These are phyloP conservation scores for Arthrinium puccinioides DNA, from an alignment of 2,329 filamentous ascomycete genomes.

Conservation along the genomic window DNA sequence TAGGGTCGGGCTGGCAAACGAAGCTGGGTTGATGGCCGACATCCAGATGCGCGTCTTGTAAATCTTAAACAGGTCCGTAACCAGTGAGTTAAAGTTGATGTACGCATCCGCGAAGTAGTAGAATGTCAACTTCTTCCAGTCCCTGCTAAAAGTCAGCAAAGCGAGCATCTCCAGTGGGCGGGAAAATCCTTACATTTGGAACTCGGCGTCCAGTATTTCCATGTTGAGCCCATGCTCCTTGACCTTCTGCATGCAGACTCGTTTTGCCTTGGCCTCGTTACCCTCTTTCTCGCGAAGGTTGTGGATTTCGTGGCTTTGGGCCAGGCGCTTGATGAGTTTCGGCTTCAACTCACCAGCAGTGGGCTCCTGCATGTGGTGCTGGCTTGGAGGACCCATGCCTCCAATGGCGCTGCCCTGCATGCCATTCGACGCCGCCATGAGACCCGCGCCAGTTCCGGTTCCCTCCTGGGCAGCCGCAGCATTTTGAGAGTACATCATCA, in stretches of 20 bases:
- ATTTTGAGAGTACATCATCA: conserved; percentile 96
- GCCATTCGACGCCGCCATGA: conserved; percentile 56
- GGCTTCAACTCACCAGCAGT: conserved; percentile 76
- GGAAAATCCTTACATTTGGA: conserved; percentile 71
- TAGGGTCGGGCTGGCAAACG: conserved; percentile 74
- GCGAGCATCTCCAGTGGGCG: not conserved
- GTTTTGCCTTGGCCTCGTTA: conserved; percentile 94
- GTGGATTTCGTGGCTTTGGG: conserved; percentile 84
- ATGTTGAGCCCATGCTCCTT: conserved; percentile 91
- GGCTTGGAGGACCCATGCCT: conserved; percentile 68
- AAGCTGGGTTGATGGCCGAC: conserved; percentile 97
- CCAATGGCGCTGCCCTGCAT: conserved; percentile 65
- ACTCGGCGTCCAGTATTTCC: conserved; percentile 98
- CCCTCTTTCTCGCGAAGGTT: conserved; percentile 91
- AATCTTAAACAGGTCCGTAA: conserved; percentile 96
- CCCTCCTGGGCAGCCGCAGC: conserved; percentile 57
- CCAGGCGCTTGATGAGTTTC: conserved; percentile 93
- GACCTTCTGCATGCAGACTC: conserved; percentile 94
- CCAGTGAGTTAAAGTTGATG: conserved; percentile 97
- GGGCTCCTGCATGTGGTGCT: conserved; percentile 66
- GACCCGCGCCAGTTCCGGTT: conserved; percentile 46
- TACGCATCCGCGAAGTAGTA: conserved; percentile 98
- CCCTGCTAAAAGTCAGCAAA: conserved; percentile 46
- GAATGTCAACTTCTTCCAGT: conserved; percentile 98
- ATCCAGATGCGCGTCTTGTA: conserved; percentile 99